phyloP scores from a whole-genome alignment of 345 rosid species.

The Raphanus sativus region DNA sequence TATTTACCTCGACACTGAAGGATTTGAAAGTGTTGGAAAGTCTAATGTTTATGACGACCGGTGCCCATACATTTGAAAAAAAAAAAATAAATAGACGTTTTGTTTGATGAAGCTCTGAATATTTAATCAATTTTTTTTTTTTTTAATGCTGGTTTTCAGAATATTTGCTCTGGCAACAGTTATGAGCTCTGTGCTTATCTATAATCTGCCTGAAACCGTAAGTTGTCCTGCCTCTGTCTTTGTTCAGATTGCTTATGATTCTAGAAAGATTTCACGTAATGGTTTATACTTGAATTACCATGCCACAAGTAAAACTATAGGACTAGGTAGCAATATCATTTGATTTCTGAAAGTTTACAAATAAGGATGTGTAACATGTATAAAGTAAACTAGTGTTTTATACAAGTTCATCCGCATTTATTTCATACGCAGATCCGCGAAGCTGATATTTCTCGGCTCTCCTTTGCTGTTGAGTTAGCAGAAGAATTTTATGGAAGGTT shows the following conservation, averaged over 20 bases:
- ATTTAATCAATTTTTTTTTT: slow-evolving; percentile 12
- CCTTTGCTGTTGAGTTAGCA: slow-evolving; percentile 99
- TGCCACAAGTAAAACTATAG: background rate
- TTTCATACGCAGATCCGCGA: slow-evolving; percentile 71
- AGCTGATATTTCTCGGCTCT: slow-evolving; percentile 96
- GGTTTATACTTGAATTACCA: background rate
- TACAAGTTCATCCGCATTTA: background rate
- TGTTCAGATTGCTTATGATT: slow-evolving; percentile 10
- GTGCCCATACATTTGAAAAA: slow-evolving; percentile 15
- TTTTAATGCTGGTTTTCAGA: slow-evolving; percentile 41
- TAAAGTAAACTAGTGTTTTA: background rate
- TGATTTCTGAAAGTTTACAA: too few relatives aligned
- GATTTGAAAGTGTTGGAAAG: slow-evolving; percentile 98
- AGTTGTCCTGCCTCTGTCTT: slow-evolving; percentile 40
- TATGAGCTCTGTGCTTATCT: slow-evolving; percentile 93
- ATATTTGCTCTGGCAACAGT: slow-evolving; percentile 98
- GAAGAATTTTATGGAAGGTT: slow-evolving; percentile 99
- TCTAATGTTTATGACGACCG: slow-evolving; percentile 97
- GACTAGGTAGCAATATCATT: too few relatives aligned
- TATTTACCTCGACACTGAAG: slow-evolving; percentile 95
- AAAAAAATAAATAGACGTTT: background rate
- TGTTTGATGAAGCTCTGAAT: background rate
- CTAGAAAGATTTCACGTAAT: background rate
- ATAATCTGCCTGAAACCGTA: slow-evolving; percentile 96
- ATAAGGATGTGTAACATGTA: background rate